These are phyloP conservation scores for Nosema muscidifuracis DNA, from an alignment of 371 early-diverging fungal species.

Conservation along the genomic window DNA sequence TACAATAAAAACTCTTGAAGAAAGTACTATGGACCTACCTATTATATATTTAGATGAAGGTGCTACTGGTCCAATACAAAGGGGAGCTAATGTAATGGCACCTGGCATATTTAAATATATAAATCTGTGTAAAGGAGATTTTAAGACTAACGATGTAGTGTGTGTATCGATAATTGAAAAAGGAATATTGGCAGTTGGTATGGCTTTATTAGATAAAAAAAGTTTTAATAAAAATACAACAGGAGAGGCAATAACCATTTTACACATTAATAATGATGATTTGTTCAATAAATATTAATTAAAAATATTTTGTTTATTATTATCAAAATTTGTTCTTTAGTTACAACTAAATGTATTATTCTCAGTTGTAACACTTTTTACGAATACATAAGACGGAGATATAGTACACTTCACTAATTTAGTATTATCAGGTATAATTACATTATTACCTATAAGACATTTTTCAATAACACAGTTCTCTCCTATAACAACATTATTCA, in stretches of 20 bases:
- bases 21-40: neutral
- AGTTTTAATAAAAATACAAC: conserved; percentile 11
- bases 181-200: conserved; percentile 41
- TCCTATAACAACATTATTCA: conserved; percentile 28
- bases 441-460: conserved; percentile 27
- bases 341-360: neutral
- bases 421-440: conserved; percentile 21
- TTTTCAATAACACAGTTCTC: conserved; percentile 21
- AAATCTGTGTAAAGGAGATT: conserved; percentile 9
- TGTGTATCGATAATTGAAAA: conserved; percentile 26
- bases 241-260: conserved; percentile 36
- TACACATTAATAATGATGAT: conserved; percentile 36
- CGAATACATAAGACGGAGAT: conserved; percentile 26
- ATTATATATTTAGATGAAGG: conserved; percentile 57
- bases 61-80: conserved; percentile 53
- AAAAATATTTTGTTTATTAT: neutral
- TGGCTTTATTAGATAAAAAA: conserved; percentile 24
- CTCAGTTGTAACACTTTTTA: neutral
- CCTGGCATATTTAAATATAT: conserved; percentile 59
- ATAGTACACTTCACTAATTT: conserved; percentile 28
- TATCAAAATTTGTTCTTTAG: neutral
- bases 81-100: conserved; percentile 63
- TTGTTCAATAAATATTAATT: conserved; percentile 21
- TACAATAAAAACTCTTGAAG: conserved; percentile 35
- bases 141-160: conserved; percentile 42